Percentiles rank a stretch among this genome's conserved stretches.
Evolutionary conservation across 148 eudicot species (phyloP).

Genomic region (Fagopyrum esculentum): DNA sequence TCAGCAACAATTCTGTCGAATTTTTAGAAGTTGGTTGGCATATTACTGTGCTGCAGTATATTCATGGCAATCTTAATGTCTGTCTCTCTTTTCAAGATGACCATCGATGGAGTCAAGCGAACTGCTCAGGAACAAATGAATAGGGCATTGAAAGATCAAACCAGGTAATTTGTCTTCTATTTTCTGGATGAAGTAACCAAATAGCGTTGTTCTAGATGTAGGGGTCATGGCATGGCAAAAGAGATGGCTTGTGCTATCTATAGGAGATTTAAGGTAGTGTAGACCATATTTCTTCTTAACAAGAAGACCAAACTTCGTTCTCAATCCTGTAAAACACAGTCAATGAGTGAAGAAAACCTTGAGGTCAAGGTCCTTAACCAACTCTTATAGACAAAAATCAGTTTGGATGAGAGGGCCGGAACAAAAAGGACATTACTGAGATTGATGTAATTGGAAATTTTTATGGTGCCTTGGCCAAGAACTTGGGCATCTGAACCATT

Average conservation of each 20-base stretch:
- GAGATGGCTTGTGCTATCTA: neutral
- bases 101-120: constrained; percentile 90
- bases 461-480: neutral
- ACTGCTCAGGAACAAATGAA: constrained; percentile 84
- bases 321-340: no score
- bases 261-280: neutral
- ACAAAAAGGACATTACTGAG: neutral
- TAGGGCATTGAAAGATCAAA: constrained; percentile 69
- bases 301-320: no score
- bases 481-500: neutral
- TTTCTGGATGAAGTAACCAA: neutral
- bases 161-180: constrained; percentile 41
- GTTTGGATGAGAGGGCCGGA: neutral
- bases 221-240: neutral
- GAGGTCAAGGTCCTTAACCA: neutral
- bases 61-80: neutral
- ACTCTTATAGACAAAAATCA: neutral
- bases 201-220: neutral
- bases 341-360: neutral
- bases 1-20: neutral
- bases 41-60: neutral
- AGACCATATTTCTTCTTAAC: no score
- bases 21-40: neutral
- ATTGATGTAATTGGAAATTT: neutral
- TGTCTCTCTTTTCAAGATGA: constrained; percentile 38